These are phyloP conservation scores for Epichloe baconii DNA, from an alignment of 2,329 filamentous ascomycete species.

Conservation along the genomic window DNA sequence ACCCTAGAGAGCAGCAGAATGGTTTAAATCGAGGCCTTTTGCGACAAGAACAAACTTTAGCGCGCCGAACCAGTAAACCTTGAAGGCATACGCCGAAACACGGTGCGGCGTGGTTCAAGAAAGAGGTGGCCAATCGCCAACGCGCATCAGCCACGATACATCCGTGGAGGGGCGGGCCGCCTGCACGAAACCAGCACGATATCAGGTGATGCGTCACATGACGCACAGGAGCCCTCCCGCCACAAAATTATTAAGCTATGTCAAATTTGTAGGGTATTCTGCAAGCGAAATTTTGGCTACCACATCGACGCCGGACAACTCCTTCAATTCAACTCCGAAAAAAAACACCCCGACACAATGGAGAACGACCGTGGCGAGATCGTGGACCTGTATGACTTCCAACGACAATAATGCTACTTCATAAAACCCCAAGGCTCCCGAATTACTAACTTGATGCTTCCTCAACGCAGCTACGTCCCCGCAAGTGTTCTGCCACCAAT, in stretches of 20 bases:
- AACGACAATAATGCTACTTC: constrained; percentile 1
- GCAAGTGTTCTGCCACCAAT: constrained; percentile 98
- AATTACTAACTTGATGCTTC: constrained; percentile 15
- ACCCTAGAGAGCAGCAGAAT: constrained; percentile 18
- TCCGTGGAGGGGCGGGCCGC: background rate
- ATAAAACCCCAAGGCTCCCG: constrained; percentile 1
- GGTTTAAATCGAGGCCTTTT: background rate
- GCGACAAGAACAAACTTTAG: background rate
- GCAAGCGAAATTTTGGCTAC: constrained; percentile 17
- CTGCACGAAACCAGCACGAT: constrained; percentile 17
- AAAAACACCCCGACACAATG: constrained; percentile 52
- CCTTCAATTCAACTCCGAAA: constrained; percentile 12
- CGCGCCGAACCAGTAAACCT: background rate
- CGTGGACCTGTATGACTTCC: constrained; percentile 78
- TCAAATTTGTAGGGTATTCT: constrained; percentile 21
- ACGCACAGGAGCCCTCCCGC: constrained; percentile 22
- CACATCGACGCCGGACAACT: constrained; percentile 17
- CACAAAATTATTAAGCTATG: constrained; percentile 22
- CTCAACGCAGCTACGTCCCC: constrained; percentile 67
- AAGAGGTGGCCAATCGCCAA: background rate
- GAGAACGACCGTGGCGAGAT: constrained; percentile 99
- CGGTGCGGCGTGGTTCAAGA: background rate
- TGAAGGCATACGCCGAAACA: background rate
- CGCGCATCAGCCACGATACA: constrained; percentile 1
- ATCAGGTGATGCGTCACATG: constrained; percentile 24